Evolutionary conservation across 768 basidiomycete species (phyloP).

Genomic region (Hygrophoropsis aurantiaca): DNA sequence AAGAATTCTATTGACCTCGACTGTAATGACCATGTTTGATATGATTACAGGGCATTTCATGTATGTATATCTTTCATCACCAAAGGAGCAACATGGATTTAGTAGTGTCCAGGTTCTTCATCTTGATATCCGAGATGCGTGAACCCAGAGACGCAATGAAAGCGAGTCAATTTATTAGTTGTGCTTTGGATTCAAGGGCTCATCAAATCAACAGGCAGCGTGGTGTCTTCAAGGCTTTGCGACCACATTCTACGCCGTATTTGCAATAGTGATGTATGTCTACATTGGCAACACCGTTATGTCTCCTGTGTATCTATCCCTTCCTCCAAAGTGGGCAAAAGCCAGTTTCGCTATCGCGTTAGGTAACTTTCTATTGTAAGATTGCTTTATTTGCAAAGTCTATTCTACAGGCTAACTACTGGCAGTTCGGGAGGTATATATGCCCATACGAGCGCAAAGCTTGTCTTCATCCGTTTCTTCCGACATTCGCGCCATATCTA

Average conservation of each 20-base stretch:
- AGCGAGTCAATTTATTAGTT: constrained; percentile 23
- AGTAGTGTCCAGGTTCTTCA: constrained; percentile 46
- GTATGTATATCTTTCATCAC: constrained; percentile 25
- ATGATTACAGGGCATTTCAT: constrained; percentile 47
- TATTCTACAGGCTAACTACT: background rate
- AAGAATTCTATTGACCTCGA: constrained; percentile 7
- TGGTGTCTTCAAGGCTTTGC: constrained; percentile 55
- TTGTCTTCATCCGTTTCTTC: constrained; percentile 52
- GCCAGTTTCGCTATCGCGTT: constrained; percentile 48
- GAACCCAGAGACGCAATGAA: constrained; percentile 55
- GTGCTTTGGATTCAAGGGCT: background rate
- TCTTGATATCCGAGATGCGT: constrained; percentile 58
- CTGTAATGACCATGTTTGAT: background rate
- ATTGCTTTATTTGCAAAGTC: background rate
- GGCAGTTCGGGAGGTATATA: constrained; percentile 45
- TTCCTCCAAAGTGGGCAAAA: constrained; percentile 51
- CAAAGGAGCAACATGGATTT: constrained; percentile 1
- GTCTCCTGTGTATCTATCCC: constrained; percentile 47
- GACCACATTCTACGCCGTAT: constrained; percentile 50
- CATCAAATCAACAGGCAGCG: constrained; percentile 37
- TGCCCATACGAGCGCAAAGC: constrained; percentile 52
- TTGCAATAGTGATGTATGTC: constrained; percentile 44
- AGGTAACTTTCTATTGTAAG: constrained; percentile 51
- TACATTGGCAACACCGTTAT: constrained; percentile 48
- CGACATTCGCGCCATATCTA: constrained; percentile 48